phyloP scores from a whole-genome alignment of 2,329 filamentous ascomycete genomes.

The Trichophyton verrucosum region DNA sequence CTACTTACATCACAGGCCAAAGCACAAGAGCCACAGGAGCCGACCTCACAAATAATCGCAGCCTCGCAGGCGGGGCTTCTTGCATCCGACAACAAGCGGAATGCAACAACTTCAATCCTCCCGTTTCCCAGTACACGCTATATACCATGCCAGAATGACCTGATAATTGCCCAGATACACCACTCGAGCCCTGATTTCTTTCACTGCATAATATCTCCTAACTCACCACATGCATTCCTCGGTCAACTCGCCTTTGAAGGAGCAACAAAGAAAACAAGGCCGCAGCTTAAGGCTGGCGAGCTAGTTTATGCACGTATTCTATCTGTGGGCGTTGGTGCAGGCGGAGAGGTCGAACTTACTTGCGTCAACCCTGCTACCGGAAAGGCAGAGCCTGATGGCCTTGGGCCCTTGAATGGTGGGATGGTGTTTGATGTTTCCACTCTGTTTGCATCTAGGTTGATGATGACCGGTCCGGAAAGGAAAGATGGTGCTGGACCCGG shows the following conservation, averaged over 20 bases:
- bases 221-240: constrained; percentile 53
- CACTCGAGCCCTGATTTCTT: constrained; percentile 65
- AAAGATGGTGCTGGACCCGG: constrained; percentile 39
- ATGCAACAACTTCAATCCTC: constrained; percentile 23
- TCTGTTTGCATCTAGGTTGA: constrained; percentile 66
- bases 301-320: constrained; percentile 81
- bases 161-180: constrained; percentile 76
- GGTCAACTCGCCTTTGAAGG: constrained; percentile 87
- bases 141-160: constrained; percentile 63
- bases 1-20: constrained; percentile 54
- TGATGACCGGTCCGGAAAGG: constrained; percentile 37
- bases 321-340: constrained; percentile 62
- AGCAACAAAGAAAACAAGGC: constrained; percentile 82
- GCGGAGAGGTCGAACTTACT: constrained; percentile 81
- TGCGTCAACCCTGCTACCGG: constrained; percentile 79
- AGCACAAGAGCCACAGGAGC: constrained; percentile 45
- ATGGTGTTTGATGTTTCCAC: constrained; percentile 75
- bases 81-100: constrained; percentile 30
- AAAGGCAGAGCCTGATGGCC: constrained; percentile 72
- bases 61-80: constrained; percentile 27
- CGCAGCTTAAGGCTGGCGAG: constrained; percentile 59
- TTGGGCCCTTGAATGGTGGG: constrained; percentile 71
- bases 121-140: constrained; percentile 48
- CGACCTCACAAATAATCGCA: constrained; percentile 36
- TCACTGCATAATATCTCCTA: constrained; percentile 60